phyloP scores from a whole-genome alignment of 768 basidiomycete genomes.

The Rickenella mellea region DNA sequence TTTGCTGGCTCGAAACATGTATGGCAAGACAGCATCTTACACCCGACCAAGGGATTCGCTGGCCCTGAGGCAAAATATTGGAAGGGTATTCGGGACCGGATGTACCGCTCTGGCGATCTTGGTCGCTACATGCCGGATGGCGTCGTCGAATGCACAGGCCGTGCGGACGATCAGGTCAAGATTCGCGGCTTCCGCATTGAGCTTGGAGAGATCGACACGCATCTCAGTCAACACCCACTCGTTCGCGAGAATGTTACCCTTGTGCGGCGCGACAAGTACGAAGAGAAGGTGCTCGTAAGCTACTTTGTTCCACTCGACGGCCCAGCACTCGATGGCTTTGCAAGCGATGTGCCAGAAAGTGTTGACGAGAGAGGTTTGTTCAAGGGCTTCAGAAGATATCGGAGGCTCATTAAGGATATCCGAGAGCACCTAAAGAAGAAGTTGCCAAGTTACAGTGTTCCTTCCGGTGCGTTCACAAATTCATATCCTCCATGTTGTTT shows the following conservation, averaged over 20 bases:
- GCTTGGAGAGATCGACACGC: conserved; percentile 94
- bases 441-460: conserved; percentile 88
- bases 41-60: conserved; percentile 43
- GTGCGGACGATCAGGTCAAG: conserved; percentile 98
- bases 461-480: conserved; percentile 62
- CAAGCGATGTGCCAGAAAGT: conserved; percentile 52
- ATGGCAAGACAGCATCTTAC: conserved; percentile 64
- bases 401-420: conserved; percentile 85
- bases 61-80: conserved; percentile 75
- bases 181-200: conserved; percentile 99
- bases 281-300: conserved; percentile 96
- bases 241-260: conserved; percentile 98
- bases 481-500: conserved; percentile 2
- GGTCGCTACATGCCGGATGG: conserved; percentile 91
- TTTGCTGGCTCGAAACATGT: conserved; percentile 43
- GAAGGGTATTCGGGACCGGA: conserved; percentile 92
- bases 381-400: conserved; percentile 76
- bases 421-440: conserved; percentile 95
- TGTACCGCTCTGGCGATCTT: conserved; percentile 97
- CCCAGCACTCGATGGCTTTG: conserved; percentile 54
- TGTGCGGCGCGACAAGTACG: conserved; percentile 94
- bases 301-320: conserved; percentile 90
- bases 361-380: conserved; percentile 53
- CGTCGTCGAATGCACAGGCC: conserved; percentile 90
- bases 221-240: conserved; percentile 86